Evolutionary conservation across 768 basidiomycete genomes (phyloP), one percentile per base, ranked within the genome.

Genomic region (Boletus insuetus): DNA sequence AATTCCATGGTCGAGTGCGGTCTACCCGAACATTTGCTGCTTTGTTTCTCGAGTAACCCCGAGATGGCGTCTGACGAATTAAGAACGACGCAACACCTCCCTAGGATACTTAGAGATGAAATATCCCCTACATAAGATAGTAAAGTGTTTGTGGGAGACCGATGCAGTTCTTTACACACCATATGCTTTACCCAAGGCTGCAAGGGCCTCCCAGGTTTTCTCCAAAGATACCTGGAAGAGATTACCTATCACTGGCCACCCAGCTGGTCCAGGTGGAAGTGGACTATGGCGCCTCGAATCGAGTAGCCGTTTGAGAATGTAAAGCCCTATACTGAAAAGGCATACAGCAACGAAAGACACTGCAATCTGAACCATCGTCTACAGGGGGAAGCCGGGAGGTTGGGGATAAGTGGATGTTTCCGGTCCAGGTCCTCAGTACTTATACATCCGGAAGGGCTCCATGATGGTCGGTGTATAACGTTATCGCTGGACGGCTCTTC

Each of bases 21-120:
- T 49, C 67, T 58, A 22, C 62, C 20, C 12, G 82, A 82, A 61
- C 82, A 83, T 44, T 80, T 79, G n/a, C 75, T 62, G 49, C 82
- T 77, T 47, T 80, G 74, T 62, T 76, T 82, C 41, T 83, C 82
- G 26, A 85, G 69, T 19, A 85, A 66, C 49, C 78, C 80, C 10
- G 73, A 72, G 32, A 75, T 74, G 7, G 74, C 76, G 54, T 77
- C 71, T 56, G 71, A 56, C 54, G 75, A 77, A 65, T 79, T 83
- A 31, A 86, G 66, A 51, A 85, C 68, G 45, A 84, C 59, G 64
- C 81, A 75, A 10, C 76, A 72, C 50, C 77, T 76, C 24, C 77
- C 75, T 24, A 84, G 65, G 24, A 80, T 54, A 37, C 12, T 64
- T 4, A 64, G 24, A 17, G 55, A 52, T 9, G 43, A 55, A 29